Evolutionary conservation across 768 basidiomycete species (phyloP), one percentile per base, ranked within the genome.

Genomic region (Mycena venus): DNA sequence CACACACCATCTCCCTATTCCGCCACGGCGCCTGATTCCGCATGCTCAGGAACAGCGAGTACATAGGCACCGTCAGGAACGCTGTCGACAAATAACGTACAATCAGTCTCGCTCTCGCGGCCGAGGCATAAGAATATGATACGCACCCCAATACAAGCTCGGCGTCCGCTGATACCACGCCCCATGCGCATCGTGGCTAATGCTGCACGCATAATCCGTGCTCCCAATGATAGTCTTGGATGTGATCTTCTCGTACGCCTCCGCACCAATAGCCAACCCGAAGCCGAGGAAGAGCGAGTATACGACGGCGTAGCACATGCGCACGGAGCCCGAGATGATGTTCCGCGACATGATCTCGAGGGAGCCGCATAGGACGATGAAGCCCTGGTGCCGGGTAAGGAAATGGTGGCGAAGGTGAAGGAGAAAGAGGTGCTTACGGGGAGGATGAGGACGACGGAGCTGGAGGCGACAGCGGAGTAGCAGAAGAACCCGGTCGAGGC

Each of bases 271-370:
- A 0, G 94, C 90, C 12, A 96, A 90, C 6, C 96, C 96, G 80
- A 97, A 95, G 0, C 93, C 93, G 10, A 94, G 86, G 81, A 92
- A 93, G 21, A 93, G 85, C n/a, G 93, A 92, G 79, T 96, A 97
- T 69, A 94, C 88, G 64, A 94, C 86, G 29, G 94, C 90, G 78
- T 94, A 96, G 76, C 94, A 94, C 19, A 96, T 86, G 44, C 95
- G 89, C 36, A 96, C 95, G 14, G 94, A 92, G n/a, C 96, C 95
- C 0, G 94, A 88, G 34, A 96, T 91, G 78, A 97, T 92, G 74
- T 94, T 94, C 21, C 95, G 90, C 4, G 94, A 93, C 71, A 94
- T 90, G 25, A 96, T 84, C 79, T 96, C 96, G 34, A 96, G 90
- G 14, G 92, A 89, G 60, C 93, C 96, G 77, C 86, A 89, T 17